Base-by-base conservation (phyloP, 805 yeast genomes). In the Candida odintsovae region DNA sequence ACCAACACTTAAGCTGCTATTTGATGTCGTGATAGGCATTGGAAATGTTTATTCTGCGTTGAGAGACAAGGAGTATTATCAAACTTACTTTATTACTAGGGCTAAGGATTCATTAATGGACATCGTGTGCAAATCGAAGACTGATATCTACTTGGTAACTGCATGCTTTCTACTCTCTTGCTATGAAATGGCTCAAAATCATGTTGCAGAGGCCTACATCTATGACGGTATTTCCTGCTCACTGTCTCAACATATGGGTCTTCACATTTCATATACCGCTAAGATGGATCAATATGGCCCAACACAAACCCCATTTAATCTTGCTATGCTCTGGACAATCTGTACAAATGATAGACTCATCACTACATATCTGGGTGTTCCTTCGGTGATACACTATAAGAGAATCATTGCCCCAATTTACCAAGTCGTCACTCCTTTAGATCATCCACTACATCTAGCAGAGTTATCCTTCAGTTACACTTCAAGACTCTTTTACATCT, bases 221-320 rank as follows among this genome's bases (percentile, higher is more conserved):
- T 58, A 56, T 26, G 50, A 58, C 9, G 58, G 67, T 1, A 59
- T 66, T 54, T 59, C 65, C 1, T 64, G 69, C 33, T 54, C 68
- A 5, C 44, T 64, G 21, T 54, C 66, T 1, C 69, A 65, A 45
- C 68, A 65, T 42, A 56, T 65, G 61, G 68, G 69, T 3, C 48
- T 56, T 16, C 69, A 65, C 42, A 64, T 65, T 31, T 52, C 56
- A 2, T 50, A 50, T 28, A 47, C 46, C 18, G 42, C 46, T 20
- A 41, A 44, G 18, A 37, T 20, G 23, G 53, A 43, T 6, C 37
- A 38, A 10, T 28, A 28, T 4, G 47, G 43, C 4, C 43, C 48
- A 12, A 39, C 41, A 40, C 66, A 44, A 13, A 19, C 47, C 2
- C 65, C 65, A 2, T 49, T 53, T 21, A 54, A 55, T 28, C 57